phyloP scores from a whole-genome alignment of 495 filamentous ascomycete genomes.

The Podospora tetraspora region DNA sequence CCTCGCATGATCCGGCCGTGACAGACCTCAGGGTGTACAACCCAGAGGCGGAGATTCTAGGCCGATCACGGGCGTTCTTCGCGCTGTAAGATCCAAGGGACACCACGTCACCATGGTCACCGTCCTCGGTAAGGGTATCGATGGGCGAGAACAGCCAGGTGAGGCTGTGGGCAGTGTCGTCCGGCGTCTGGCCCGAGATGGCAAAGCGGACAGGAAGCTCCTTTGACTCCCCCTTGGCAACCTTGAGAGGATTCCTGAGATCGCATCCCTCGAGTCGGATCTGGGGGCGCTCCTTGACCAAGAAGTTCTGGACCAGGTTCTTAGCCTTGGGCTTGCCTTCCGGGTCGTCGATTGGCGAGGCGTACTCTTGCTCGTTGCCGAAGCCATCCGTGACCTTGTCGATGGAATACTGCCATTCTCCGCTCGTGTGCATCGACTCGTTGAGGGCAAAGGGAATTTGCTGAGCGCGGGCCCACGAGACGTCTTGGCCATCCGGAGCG shows the following conservation, averaged over 20 bases:
- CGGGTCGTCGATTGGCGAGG: constrained; percentile 58
- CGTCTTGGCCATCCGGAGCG: constrained; percentile 52
- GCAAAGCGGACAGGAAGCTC: constrained; percentile 69
- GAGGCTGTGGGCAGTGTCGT: constrained; percentile 52
- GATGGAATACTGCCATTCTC: constrained; percentile 81
- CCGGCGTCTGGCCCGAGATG: constrained; percentile 51
- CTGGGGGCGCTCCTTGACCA: constrained; percentile 79
- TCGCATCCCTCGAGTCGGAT: constrained; percentile 69
- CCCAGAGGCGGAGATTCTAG: constrained; percentile 66
- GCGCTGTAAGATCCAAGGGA: constrained; percentile 48
- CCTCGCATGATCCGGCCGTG: constrained; percentile 71
- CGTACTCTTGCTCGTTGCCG: constrained; percentile 81
- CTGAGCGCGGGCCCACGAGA: constrained; percentile 76
- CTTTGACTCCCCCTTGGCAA: constrained; percentile 64
- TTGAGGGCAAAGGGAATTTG: constrained; percentile 74
- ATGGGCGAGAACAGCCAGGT: constrained; percentile 66
- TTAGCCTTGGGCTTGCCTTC: constrained; percentile 52
- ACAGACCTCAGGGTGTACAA: constrained; percentile 79
- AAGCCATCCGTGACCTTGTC: constrained; percentile 87
- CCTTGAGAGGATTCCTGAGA: constrained; percentile 69
- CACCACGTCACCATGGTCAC: constrained; percentile 55
- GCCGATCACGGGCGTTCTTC: constrained; percentile 45
- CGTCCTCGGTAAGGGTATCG: constrained; percentile 56
- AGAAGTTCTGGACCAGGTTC: constrained; percentile 69
- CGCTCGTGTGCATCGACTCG: constrained; percentile 71